Percentiles rank a stretch among this genome's conserved stretches.
Conservation (phyloP, 768 basidiomycete species). For the Lepiota brunneoincarnata region DNA sequence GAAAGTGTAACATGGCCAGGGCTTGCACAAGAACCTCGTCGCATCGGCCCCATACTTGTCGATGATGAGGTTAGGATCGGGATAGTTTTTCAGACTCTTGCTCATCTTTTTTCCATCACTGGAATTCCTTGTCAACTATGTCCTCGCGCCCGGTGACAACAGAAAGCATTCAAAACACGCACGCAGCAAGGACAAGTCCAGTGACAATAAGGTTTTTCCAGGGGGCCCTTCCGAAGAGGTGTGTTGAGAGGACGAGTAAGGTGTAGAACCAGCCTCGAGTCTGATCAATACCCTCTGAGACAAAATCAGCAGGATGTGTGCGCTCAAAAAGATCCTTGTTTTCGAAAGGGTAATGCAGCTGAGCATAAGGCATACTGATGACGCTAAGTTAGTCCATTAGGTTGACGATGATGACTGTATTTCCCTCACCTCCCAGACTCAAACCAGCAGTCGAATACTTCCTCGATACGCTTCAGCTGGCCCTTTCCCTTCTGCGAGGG, state of each 20-base stretch:
- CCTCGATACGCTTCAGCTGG: conserved; percentile 82
- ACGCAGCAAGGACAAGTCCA: conserved; percentile 94
- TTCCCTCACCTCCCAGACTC: conserved; percentile 88
- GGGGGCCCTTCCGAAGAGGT: conserved; percentile 88
- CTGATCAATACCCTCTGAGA: conserved; percentile 98
- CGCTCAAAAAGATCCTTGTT: conserved; percentile 85
- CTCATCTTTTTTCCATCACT: conserved; percentile 99
- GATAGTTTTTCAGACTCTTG: conserved; percentile 95
- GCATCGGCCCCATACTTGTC: conserved; percentile 94
- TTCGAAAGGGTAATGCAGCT: conserved; percentile 97
- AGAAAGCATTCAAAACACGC: conserved; percentile 30
- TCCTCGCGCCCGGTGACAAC: background rate
- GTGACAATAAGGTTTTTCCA: conserved; percentile 99
- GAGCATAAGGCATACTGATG: conserved; percentile 95
- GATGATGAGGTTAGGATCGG: conserved; percentile 90
- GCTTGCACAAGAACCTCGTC: conserved; percentile 53
- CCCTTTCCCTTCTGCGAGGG: conserved; percentile 91
- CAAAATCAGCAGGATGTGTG: conserved; percentile 93
- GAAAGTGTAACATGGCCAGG: background rate
- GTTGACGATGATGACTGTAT: background rate
- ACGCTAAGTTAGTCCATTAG: background rate
- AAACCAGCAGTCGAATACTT: conserved; percentile 99
- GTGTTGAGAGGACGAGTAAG: conserved; percentile 91
- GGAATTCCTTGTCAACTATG: conserved; percentile 5
- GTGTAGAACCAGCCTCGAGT: conserved; percentile 99